These are phyloP conservation scores for Akebia trifoliata DNA, from an alignment of 164 flowering plant species.

Conservation along the genomic window DNA sequence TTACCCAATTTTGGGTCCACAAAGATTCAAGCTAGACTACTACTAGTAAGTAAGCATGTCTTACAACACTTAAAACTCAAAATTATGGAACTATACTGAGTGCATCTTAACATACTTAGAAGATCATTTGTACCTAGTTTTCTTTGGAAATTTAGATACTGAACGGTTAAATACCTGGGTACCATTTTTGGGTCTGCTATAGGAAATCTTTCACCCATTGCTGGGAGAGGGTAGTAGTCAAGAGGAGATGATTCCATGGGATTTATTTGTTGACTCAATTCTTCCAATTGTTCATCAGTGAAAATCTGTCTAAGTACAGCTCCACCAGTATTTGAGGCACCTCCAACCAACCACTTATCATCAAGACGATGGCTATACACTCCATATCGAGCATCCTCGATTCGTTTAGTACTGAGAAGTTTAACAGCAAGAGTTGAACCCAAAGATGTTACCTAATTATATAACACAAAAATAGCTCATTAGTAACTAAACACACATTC, in stretches of 20 bases:
- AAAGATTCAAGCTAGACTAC: too few relatives aligned
- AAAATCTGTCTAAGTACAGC: conserved; percentile 76
- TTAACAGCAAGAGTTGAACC: conserved; percentile 96
- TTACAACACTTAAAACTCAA: too few relatives aligned
- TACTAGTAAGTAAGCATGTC: too few relatives aligned
- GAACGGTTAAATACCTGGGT: conserved; percentile 52
- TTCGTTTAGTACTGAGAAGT: conserved; percentile 71
- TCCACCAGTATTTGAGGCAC: conserved; percentile 95
- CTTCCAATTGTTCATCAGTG: conserved; percentile 65
- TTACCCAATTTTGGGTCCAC: too few relatives aligned
- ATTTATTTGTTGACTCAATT: conserved; percentile 64
- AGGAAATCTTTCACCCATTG: conserved; percentile 87
- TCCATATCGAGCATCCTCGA: conserved; percentile 92
- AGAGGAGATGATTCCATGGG: conserved; percentile 63
- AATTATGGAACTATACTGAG: too few relatives aligned
- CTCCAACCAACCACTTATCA: conserved; percentile 97
- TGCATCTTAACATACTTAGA: too few relatives aligned
- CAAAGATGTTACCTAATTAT: conserved; percentile 75
- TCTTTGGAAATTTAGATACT: background rate
- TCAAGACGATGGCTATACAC: conserved; percentile 96
- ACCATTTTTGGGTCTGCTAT: conserved; percentile 75
- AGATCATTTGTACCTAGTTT: background rate
- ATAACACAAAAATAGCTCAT: background rate
- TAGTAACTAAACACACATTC: conserved; percentile 1
- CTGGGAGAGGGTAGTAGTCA: conserved; percentile 78